Evolutionary conservation across 768 basidiomycete species (phyloP).

Genomic region (Phlebiopsis flavidoalba): DNA sequence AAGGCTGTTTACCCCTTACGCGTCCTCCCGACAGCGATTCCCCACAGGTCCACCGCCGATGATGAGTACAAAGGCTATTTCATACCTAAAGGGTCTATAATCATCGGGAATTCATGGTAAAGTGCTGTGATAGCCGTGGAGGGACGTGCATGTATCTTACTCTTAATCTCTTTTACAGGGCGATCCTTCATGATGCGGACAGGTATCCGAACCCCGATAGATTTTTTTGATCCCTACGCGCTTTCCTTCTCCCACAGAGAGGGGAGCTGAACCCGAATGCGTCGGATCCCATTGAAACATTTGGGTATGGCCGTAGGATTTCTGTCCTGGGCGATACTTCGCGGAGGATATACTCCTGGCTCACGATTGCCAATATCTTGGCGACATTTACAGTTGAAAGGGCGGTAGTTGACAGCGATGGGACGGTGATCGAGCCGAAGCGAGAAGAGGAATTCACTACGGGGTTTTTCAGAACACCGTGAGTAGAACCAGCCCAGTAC

Average conservation of each 20-base stretch:
- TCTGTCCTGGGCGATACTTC: conserved; percentile 21
- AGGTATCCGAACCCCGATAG: conserved; percentile 43
- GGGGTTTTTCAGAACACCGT: conserved; percentile 29
- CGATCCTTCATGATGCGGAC: conserved; percentile 36
- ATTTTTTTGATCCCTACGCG: conserved; percentile 50
- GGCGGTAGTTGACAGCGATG: conserved; percentile 13
- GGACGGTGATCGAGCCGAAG: conserved; percentile 22
- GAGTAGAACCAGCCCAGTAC: background rate
- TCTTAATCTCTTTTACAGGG: conserved; percentile 5
- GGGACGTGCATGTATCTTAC: background rate
- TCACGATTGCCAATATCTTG: conserved; percentile 17
- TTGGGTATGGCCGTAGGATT: conserved; percentile 16
- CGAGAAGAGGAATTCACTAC: conserved; percentile 28
- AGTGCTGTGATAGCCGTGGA: background rate
- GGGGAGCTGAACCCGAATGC: conserved; percentile 19
- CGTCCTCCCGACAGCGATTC: background rate
- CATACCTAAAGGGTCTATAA: background rate
- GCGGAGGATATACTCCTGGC: conserved; percentile 20
- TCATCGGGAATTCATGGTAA: conserved; percentile 2
- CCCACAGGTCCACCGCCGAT: conserved; percentile 22
- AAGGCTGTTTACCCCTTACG: background rate
- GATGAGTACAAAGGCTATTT: conserved; percentile 18
- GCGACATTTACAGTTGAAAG: conserved; percentile 19
- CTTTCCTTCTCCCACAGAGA: conserved; percentile 19
- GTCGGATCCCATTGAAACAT: conserved; percentile 17